Evolutionary conservation across 345 rosid genomes (phyloP).

Genomic region (Brassica napus): Da-Ae NC_063449.1:29287501-29288000

Average conservation of each 20-base stretch:
- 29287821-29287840: neutral
- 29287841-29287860: neutral
- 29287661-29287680: no score
- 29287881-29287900: neutral
- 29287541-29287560: no score
- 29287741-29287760: neutral
- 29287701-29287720: neutral
- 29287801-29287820: neutral
- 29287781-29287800: neutral
- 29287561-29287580: no score
- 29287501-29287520: no score
- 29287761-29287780: neutral
- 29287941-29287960: neutral
- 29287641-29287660: no score
- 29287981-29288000: neutral
- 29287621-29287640: no score
- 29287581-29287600: no score
- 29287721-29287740: neutral
- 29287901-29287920: neutral
- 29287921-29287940: neutral
- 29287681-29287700: no score
- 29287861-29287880: neutral
- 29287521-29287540: no score
- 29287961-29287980: neutral
- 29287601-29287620: no score